phyloP scores from a whole-genome alignment of 805 yeast species.

The Cyberlindnera meyerae region DNA sequence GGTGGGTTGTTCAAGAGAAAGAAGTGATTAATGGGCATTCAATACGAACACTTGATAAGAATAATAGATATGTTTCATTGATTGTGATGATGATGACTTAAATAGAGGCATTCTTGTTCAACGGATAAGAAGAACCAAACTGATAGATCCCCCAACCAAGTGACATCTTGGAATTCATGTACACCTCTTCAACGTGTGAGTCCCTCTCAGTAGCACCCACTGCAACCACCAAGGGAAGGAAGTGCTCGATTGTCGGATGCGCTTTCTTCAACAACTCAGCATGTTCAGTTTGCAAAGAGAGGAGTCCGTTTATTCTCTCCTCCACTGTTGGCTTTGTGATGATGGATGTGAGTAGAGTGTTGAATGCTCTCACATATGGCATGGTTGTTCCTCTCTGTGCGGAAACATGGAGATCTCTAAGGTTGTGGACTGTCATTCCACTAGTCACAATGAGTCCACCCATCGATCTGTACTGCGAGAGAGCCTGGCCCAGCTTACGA shows the following conservation, averaged over 20 bases:
- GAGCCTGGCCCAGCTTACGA: too few relatives aligned
- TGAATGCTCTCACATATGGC: constrained; percentile 53
- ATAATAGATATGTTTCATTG: too few relatives aligned
- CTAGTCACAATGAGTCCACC: constrained; percentile 56
- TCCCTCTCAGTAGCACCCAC: constrained; percentile 45
- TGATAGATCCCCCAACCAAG: constrained; percentile 71
- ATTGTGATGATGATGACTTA: too few relatives aligned
- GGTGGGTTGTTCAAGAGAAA: too few relatives aligned
- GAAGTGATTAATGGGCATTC: not conserved
- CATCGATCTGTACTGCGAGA: constrained; percentile 48
- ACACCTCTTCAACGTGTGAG: constrained; percentile 37
- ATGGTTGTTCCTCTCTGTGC: constrained; percentile 22
- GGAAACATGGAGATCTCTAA: constrained; percentile 45
- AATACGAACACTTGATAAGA: too few relatives aligned
- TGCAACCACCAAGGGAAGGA: constrained; percentile 60
- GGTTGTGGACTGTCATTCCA: constrained; percentile 79
- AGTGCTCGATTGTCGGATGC: constrained; percentile 77
- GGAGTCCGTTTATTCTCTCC: constrained; percentile 34
- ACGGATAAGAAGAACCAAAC: constrained; percentile 30
- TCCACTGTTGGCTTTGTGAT: constrained; percentile 27
- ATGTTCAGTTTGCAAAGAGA: constrained; percentile 29
- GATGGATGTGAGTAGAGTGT: constrained; percentile 38
- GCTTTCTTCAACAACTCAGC: constrained; percentile 41
- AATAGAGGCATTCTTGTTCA: too few relatives aligned
- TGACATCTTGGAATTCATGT: constrained; percentile 38